Base-by-base conservation (phyloP, 2,329 filamentous ascomycete genomes). In the Orbilia oligospora region DNA sequence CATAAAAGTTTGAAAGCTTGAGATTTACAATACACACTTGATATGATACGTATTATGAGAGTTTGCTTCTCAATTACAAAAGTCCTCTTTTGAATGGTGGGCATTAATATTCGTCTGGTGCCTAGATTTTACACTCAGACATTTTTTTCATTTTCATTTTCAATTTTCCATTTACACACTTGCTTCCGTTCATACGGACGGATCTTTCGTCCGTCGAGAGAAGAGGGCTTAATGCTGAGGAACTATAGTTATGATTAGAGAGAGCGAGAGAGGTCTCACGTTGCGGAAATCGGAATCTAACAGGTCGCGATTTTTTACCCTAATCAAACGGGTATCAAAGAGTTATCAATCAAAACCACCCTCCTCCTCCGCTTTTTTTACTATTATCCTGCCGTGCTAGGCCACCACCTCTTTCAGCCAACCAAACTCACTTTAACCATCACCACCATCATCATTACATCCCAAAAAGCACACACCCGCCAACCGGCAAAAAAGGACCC, bases 251-350 rank as follows among this genome's bases (percentile, higher is more conserved):
- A n/a, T n/a, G n/a, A n/a, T n/a, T n/a, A n/a, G n/a, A n/a, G n/a
- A n/a, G n/a, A n/a, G 16, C 48, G 24, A 58, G 56, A 61, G 56
- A 61, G 56, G 51, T 41, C 36, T 27, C 24, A 24, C 18, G 56
- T 67, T 30, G 33, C 64, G 46, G 64, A 61, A 44, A 27, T 55
- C 64, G 33, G 33, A 51, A 63, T 20, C 24, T 30, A 46, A 20
- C 16, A 55, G 27, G 51, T 33, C 24, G 18, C 33, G 10, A 22
- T 36, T 22, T 12, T 51, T 53, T 53, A 30, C 49, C 49, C 49
- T 55, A 33, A 55, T 33, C 51, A 53, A 53, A 53, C n/a, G 46
- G 9, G 24, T 16, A 27, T 53, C 24, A 30, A 16, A 51, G 22
- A 53, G 49, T 22, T 53, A 55, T 55, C 51, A 55, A 55, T 55